Evolutionary conservation across 2,329 filamentous ascomycete species (phyloP).

Genomic region (Zymoseptoria ardabiliae): DNA sequence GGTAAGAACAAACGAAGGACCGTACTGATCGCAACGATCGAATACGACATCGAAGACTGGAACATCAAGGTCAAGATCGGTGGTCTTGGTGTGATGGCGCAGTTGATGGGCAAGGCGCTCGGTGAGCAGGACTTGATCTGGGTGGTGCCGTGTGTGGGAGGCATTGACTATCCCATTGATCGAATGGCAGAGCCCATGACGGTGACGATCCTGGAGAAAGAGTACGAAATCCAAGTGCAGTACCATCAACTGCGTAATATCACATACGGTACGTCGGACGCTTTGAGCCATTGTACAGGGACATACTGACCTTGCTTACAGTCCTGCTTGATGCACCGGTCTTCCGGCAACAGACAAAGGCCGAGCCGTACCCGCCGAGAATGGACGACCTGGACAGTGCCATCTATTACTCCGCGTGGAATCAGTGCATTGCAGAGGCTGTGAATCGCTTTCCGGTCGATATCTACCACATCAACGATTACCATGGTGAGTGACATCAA

Average conservation of each 20-base stretch:
- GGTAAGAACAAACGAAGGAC: slow-evolving; percentile 32
- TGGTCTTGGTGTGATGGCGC: slow-evolving; percentile 60
- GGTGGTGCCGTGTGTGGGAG: slow-evolving; percentile 45
- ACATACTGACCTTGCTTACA: slow-evolving; percentile 20
- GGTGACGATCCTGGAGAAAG: slow-evolving; percentile 50
- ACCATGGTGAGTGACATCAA: slow-evolving; percentile 42
- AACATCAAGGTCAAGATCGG: slow-evolving; percentile 56
- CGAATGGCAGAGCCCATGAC: slow-evolving; percentile 51
- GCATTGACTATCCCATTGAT: slow-evolving; percentile 54
- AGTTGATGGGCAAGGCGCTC: slow-evolving; percentile 57
- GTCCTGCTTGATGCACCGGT: slow-evolving; percentile 58
- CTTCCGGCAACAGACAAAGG: slow-evolving; percentile 54
- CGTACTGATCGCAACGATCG: slow-evolving; percentile 59
- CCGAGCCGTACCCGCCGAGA: slow-evolving; percentile 56
- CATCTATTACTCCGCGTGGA: slow-evolving; percentile 61
- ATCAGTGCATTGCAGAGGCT: slow-evolving; percentile 56
- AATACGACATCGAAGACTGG: slow-evolving; percentile 63
- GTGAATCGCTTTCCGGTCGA: slow-evolving; percentile 54
- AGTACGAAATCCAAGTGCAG: slow-evolving; percentile 53
- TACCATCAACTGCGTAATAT: slow-evolving; percentile 56
- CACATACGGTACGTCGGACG: slow-evolving; percentile 35
- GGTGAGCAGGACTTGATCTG: slow-evolving; percentile 55
- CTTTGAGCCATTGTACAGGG: background rate
- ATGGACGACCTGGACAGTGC: slow-evolving; percentile 61
- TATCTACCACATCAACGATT: slow-evolving; percentile 57